Percentiles rank a stretch among this genome's conserved stretches.
phyloP scores from a whole-genome alignment of 2,329 filamentous ascomycete genomes.

The Exserohilum rostratum region DNA sequence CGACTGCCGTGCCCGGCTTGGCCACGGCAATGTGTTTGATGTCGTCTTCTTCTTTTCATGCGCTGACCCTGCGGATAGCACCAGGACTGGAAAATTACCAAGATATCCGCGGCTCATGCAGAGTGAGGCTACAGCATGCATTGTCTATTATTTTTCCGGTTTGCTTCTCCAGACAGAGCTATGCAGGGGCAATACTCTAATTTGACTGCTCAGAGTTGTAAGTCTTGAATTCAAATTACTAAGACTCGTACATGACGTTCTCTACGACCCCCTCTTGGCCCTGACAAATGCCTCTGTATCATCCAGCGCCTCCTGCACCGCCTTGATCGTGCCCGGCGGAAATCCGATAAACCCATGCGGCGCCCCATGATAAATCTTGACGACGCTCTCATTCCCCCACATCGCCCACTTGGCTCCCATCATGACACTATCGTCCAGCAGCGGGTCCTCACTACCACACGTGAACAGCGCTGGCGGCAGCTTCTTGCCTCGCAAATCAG shows the following conservation, averaged over 20 bases:
- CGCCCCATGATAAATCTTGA: conserved; percentile 62
- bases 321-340: conserved; percentile 44
- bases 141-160: too few relatives aligned
- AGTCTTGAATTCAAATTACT: too few relatives aligned
- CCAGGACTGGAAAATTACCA: too few relatives aligned
- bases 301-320: conserved; percentile 47
- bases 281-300: conserved; percentile 51
- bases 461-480: conserved; percentile 62
- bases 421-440: conserved; percentile 60
- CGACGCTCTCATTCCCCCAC: conserved; percentile 56
- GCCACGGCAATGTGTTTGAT: background rate
- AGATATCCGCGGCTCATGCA: too few relatives aligned
- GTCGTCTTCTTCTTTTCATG: background rate
- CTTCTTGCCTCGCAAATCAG: conserved; percentile 47
- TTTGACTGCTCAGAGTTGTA: too few relatives aligned
- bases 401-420: conserved; percentile 63
- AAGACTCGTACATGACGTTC: background rate
- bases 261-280: conserved; percentile 27
- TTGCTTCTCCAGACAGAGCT: background rate
- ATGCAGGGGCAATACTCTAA: background rate
- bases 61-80: background rate
- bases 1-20: too few relatives aligned
- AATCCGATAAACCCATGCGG: conserved; percentile 60
- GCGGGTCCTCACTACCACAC: conserved; percentile 60
- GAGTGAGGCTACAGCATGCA: too few relatives aligned